phyloP scores from a whole-genome alignment of 2,329 filamentous ascomycete species.

The Verticillium nonalfalfae region DNA sequence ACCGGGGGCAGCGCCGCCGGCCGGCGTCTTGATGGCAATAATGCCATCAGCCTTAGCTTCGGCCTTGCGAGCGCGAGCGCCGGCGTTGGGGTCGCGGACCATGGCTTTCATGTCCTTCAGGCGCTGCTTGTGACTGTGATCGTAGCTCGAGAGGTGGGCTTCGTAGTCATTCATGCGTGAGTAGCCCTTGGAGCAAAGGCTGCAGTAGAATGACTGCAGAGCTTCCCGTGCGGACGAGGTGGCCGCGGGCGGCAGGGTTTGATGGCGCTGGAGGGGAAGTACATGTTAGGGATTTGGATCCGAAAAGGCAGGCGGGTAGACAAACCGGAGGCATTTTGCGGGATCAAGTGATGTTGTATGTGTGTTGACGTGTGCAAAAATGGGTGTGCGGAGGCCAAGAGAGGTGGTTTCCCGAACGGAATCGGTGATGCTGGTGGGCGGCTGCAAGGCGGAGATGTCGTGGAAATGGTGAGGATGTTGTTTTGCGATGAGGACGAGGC shows the following conservation, averaged over 20 bases:
- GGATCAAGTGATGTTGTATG: neutral
- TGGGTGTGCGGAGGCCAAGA: too few species aligned
- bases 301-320: neutral
- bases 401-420: too few species aligned
- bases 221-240: slow-evolving; percentile 66
- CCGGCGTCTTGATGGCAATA: slow-evolving; percentile 57
- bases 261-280: slow-evolving; percentile 36
- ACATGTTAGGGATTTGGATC: neutral
- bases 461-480: too few species aligned
- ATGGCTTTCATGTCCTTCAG: slow-evolving; percentile 84
- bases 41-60: slow-evolving; percentile 66
- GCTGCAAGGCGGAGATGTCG: too few species aligned
- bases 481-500: too few species aligned
- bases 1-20: neutral
- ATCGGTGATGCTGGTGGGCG: too few species aligned
- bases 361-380: too few species aligned
- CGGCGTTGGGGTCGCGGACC: slow-evolving; percentile 63
- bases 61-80: slow-evolving; percentile 58
- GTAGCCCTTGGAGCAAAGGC: slow-evolving; percentile 90
- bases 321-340: neutral
- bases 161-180: slow-evolving; percentile 94
- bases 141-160: slow-evolving; percentile 87
- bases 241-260: slow-evolving; percentile 52
- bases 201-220: slow-evolving; percentile 75
- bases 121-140: slow-evolving; percentile 90